Percentiles rank a stretch among this genome's conserved stretches.
phyloP scores from a whole-genome alignment of 176 grass and related monocot genomes.

The Alloteropsis semialata region DNA sequence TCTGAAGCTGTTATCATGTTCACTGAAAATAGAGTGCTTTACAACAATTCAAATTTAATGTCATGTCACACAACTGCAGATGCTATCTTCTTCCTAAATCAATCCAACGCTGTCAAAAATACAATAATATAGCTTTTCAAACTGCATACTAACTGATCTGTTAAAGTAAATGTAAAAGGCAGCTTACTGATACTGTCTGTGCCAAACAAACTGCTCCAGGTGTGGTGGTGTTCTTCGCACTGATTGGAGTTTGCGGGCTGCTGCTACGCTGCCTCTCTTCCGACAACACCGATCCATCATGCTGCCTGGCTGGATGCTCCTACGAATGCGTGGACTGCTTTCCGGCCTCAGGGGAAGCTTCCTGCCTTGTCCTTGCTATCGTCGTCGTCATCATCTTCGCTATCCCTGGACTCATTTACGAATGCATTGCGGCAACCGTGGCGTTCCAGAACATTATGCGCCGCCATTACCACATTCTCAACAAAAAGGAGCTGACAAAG shows the following conservation, averaged over 20 bases:
- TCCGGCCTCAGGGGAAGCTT: constrained; percentile 62
- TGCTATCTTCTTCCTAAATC: not conserved
- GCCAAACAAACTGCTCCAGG: constrained; percentile 37
- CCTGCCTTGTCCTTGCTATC: constrained; percentile 47
- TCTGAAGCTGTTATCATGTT: not conserved
- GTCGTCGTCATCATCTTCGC: constrained; percentile 67
- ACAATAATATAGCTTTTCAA: not conserved
- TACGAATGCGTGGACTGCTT: constrained; percentile 52
- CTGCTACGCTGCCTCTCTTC: constrained; percentile 65
- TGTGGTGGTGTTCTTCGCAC: constrained; percentile 64
- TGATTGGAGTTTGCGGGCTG: constrained; percentile 61
- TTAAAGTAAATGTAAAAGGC: not conserved
- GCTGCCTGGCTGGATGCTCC: constrained; percentile 59
- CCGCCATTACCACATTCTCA: constrained; percentile 69
- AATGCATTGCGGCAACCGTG: constrained; percentile 68
- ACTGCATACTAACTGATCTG: not conserved
- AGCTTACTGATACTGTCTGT: not conserved
- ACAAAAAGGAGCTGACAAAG: constrained; percentile 78
- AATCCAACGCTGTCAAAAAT: not conserved
- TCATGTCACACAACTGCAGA: not conserved
- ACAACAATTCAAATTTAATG: not conserved
- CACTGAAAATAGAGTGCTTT: not conserved
- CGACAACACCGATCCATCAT: constrained; percentile 42
- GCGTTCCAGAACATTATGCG: constrained; percentile 74
- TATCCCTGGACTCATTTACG: constrained; percentile 66